Percentiles rank a stretch among this genome's conserved stretches.
Evolutionary conservation across 2,329 filamentous ascomycete species (phyloP).

Genomic region (Fusarium buxicola): DNA sequence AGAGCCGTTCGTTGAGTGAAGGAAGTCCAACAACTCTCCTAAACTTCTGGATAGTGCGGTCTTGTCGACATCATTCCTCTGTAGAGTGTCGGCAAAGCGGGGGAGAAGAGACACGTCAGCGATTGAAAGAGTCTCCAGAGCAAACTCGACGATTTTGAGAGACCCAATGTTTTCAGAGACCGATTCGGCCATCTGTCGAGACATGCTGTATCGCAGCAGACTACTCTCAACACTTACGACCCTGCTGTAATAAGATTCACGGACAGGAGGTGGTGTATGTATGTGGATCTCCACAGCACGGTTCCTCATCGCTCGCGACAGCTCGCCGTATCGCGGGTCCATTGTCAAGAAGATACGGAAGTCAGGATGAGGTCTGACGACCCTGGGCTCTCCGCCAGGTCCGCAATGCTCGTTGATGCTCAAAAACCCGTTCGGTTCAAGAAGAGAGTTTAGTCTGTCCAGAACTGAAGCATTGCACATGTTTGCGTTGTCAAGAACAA

Average conservation of each 20-base stretch:
- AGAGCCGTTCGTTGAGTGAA: conserved; percentile 49
- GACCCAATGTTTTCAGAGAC: conserved; percentile 38
- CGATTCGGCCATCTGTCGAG: conserved; percentile 48
- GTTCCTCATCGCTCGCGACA: conserved; percentile 97
- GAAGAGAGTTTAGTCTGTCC: conserved; percentile 91
- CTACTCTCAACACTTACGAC: conserved; percentile 62
- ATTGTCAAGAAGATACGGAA: conserved; percentile 96
- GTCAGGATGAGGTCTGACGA: conserved; percentile 83
- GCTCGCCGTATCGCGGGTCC: conserved; percentile 90
- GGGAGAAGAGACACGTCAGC: conserved; percentile 57
- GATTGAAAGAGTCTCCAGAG: conserved; percentile 61
- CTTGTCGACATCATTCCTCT: conserved; percentile 11
- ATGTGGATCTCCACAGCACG: conserved; percentile 91
- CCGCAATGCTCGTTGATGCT: conserved; percentile 95
- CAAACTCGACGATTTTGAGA: conserved; percentile 48
- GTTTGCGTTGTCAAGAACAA: conserved; percentile 97
- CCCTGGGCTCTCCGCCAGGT: conserved; percentile 80
- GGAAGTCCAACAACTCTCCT: conserved; percentile 46
- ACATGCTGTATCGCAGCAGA: conserved; percentile 60
- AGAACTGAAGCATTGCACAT: conserved; percentile 95
- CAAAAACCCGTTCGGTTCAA: conserved; percentile 88
- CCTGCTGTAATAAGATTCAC: conserved; percentile 51
- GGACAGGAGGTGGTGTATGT: conserved; percentile 55
- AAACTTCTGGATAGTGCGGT: conserved; percentile 27
- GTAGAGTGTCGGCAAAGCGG: conserved; percentile 47